Percentiles rank a stretch among this genome's conserved stretches.
Conservation (phyloP, 2,329 filamentous ascomycete species). For the Epichloe bromicola region DNA sequence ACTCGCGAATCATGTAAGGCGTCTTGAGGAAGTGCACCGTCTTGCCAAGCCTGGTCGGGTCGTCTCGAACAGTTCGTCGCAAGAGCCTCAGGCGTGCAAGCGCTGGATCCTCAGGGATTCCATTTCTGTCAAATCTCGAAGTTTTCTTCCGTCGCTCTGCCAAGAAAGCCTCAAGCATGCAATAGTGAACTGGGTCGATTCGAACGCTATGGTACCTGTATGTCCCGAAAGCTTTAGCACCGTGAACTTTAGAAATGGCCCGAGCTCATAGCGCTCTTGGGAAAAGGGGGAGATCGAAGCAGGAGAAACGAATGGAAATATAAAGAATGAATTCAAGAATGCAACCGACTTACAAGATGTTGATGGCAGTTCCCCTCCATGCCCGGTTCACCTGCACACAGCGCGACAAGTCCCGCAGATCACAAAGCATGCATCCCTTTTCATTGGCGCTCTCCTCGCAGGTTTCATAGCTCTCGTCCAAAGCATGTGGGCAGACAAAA, state of each 20-base stretch:
- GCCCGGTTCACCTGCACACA: slow-evolving; percentile 60
- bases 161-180: slow-evolving; percentile 73
- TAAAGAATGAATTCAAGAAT: background rate
- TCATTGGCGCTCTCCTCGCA: slow-evolving; percentile 70
- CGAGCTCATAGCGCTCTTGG: background rate
- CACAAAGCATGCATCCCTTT: slow-evolving; percentile 84
- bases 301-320: background rate
- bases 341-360: slow-evolving; percentile 44
- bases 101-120: slow-evolving; percentile 68
- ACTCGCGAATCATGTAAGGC: slow-evolving; percentile 90
- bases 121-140: slow-evolving; percentile 62
- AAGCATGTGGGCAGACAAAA: slow-evolving; percentile 70
- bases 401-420: slow-evolving; percentile 75
- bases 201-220: slow-evolving; percentile 74
- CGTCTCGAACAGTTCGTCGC: slow-evolving; percentile 69
- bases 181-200: slow-evolving; percentile 92
- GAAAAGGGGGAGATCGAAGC: too few species aligned
- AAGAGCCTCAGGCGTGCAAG: slow-evolving; percentile 64
- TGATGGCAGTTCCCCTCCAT: slow-evolving; percentile 48
- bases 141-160: slow-evolving; percentile 65
- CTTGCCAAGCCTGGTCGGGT: slow-evolving; percentile 52
- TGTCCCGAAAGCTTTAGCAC: background rate
- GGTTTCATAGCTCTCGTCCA: slow-evolving; percentile 65
- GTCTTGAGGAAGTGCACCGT: slow-evolving; percentile 72
- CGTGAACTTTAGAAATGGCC: background rate